phyloP scores from a whole-genome alignment of 2,329 filamentous ascomycete species.

The Hymenoscyphus fructigenus region DNA sequence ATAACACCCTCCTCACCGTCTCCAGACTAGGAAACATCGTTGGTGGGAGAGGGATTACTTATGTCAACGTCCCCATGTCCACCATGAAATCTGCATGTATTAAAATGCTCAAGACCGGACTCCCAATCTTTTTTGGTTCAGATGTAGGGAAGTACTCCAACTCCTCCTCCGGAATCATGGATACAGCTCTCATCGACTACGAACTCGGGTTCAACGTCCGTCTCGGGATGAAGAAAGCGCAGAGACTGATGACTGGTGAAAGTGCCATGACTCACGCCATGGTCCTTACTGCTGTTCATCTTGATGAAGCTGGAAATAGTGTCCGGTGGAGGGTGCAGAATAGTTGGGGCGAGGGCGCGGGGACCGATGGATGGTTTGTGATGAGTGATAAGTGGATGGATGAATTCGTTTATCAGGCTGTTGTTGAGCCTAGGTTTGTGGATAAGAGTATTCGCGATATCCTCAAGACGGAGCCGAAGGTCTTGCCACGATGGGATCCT shows the following conservation, averaged over 20 bases:
- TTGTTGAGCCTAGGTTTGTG: constrained; percentile 72
- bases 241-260: constrained; percentile 71
- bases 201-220: constrained; percentile 78
- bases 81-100: constrained; percentile 73
- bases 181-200: constrained; percentile 74
- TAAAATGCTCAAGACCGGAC: constrained; percentile 72
- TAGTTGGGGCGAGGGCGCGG: constrained; percentile 70
- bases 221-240: constrained; percentile 72
- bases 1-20: constrained; percentile 71
- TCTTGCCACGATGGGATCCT: constrained; percentile 76
- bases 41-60: constrained; percentile 72
- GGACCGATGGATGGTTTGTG: constrained; percentile 82
- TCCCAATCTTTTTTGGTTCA: constrained; percentile 85
- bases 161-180: constrained; percentile 70
- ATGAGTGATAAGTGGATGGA: constrained; percentile 83
- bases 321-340: constrained; percentile 87
- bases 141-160: constrained; percentile 85
- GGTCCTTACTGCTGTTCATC: constrained; percentile 83
- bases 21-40: constrained; percentile 78
- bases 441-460: constrained; percentile 67
- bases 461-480: constrained; percentile 66
- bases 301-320: constrained; percentile 63
- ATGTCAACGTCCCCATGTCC: constrained; percentile 77
- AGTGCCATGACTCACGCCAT: constrained; percentile 89
- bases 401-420: constrained; percentile 82